A percentile compares a stretch with the other conserved stretches of the same genome.
Conservation (phyloP, 2,329 filamentous ascomycete species). For the Penicillium decumbens region DNA sequence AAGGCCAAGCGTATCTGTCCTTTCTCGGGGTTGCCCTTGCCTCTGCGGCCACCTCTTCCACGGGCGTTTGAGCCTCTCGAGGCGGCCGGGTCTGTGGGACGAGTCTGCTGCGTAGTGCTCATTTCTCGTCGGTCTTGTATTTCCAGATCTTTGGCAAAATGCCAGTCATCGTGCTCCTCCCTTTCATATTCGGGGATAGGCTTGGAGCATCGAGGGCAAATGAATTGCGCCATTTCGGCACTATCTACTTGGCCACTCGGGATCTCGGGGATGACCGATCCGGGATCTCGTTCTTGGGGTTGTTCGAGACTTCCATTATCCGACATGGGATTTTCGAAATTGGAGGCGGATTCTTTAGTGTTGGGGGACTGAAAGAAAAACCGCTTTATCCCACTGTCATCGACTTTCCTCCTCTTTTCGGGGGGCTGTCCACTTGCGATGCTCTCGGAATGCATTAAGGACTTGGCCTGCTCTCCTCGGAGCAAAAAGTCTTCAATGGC, state of each 20-base stretch:
- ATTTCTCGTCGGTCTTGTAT: conserved; percentile 53
- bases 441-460: conserved; percentile 29
- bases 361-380: conserved; percentile 51
- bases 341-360: background rate
- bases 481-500: conserved; percentile 84
- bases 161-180: conserved; percentile 85
- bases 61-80: conserved; percentile 19
- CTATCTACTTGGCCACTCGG: background rate
- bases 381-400: conserved; percentile 52
- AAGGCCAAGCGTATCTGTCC: conserved; percentile 37
- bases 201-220: conserved; percentile 64
- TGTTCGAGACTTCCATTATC: background rate
- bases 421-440: conserved; percentile 13
- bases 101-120: conserved; percentile 15
- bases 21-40: conserved; percentile 32
- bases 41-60: conserved; percentile 23
- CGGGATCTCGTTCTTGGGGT: background rate
- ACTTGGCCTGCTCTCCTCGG: conserved; percentile 56
- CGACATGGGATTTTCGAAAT: background rate
- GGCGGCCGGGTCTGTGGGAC: conserved; percentile 6
- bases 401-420: conserved; percentile 46
- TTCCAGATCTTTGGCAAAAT: conserved; percentile 83
- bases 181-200: conserved; percentile 55
- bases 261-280: background rate
- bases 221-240: conserved; percentile 28